phyloP scores from a whole-genome alignment of 495 filamentous ascomycete genomes.

The Sporormia fimetaria region DNA sequence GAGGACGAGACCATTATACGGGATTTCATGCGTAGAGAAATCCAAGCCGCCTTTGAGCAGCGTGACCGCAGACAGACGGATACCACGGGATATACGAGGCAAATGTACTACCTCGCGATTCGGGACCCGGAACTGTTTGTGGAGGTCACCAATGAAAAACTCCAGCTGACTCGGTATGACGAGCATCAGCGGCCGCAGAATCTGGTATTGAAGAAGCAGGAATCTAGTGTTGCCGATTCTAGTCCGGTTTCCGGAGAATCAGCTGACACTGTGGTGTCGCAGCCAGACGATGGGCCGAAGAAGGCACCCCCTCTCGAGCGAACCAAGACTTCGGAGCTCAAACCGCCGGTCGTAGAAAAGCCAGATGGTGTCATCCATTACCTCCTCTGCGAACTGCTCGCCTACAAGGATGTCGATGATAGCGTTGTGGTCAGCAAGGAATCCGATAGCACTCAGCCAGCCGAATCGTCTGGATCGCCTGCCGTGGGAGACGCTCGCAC shows the following conservation, averaged over 20 bases:
- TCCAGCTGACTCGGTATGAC: slow-evolving; percentile 57
- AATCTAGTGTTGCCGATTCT: slow-evolving; percentile 8
- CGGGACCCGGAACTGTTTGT: slow-evolving; percentile 81
- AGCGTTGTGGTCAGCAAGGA: slow-evolving; percentile 36
- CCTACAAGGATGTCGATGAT: slow-evolving; percentile 78
- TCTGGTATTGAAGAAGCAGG: slow-evolving; percentile 48
- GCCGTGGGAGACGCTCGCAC: background rate
- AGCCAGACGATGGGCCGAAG: slow-evolving; percentile 36
- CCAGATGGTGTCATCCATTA: slow-evolving; percentile 95
- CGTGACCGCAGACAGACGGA: slow-evolving; percentile 57
- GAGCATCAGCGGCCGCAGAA: slow-evolving; percentile 44
- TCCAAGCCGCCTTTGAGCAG: slow-evolving; percentile 57
- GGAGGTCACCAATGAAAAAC: slow-evolving; percentile 75
- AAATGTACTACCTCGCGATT: slow-evolving; percentile 70
- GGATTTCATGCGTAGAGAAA: slow-evolving; percentile 87
- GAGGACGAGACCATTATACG: slow-evolving; percentile 87
- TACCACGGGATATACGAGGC: slow-evolving; percentile 57
- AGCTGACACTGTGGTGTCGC: slow-evolving; percentile 28
- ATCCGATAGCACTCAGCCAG: slow-evolving; percentile 38
- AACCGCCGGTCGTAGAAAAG: slow-evolving; percentile 77
- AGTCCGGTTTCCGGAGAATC: slow-evolving; percentile 2
- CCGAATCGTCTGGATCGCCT: background rate
- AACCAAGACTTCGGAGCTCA: slow-evolving; percentile 54
- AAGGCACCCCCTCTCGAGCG: slow-evolving; percentile 48
- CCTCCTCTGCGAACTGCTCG: slow-evolving; percentile 82